phyloP scores from a whole-genome alignment of 768 basidiomycete species.

The Tylopilus sp. region DNA sequence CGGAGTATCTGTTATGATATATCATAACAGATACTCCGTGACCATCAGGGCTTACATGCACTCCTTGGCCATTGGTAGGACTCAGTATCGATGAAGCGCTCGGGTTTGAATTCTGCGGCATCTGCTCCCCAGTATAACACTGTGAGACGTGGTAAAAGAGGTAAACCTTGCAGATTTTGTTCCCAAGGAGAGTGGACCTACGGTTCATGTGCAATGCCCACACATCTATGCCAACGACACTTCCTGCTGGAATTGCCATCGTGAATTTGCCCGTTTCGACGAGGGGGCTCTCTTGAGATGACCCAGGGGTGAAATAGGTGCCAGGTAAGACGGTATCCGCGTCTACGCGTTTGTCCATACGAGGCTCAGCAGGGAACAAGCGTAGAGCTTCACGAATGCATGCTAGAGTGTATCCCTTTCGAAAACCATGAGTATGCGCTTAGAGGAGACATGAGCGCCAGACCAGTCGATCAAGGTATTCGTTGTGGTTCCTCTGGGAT shows the following conservation, averaged over 20 bases:
- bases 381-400: conserved; percentile 47
- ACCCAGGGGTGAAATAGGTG: conserved; percentile 32
- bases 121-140: conserved; percentile 51
- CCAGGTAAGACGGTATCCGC: conserved; percentile 35
- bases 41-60: not conserved
- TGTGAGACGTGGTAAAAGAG: conserved; percentile 9
- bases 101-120: conserved; percentile 42
- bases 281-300: conserved; percentile 3
- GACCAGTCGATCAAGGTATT: conserved; percentile 37
- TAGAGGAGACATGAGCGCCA: not conserved
- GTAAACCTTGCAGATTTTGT: not conserved
- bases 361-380: conserved; percentile 36
- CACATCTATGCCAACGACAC: conserved; percentile 39
- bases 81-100: conserved; percentile 48
- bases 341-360: conserved; percentile 34
- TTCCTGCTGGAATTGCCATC: conserved; percentile 39
- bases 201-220: conserved; percentile 44
- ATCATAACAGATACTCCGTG: not conserved
- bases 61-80: conserved; percentile 48
- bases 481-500: conserved; percentile 36
- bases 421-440: not conserved
- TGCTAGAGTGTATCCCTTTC: conserved; percentile 41
- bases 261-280: conserved; percentile 28
- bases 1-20: too few relatives aligned
- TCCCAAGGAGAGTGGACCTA: conserved; percentile 22